These are phyloP conservation scores for Fusarium sp. DNA, from an alignment of 2,329 filamentous ascomycete genomes.

Conservation along the genomic window DNA sequence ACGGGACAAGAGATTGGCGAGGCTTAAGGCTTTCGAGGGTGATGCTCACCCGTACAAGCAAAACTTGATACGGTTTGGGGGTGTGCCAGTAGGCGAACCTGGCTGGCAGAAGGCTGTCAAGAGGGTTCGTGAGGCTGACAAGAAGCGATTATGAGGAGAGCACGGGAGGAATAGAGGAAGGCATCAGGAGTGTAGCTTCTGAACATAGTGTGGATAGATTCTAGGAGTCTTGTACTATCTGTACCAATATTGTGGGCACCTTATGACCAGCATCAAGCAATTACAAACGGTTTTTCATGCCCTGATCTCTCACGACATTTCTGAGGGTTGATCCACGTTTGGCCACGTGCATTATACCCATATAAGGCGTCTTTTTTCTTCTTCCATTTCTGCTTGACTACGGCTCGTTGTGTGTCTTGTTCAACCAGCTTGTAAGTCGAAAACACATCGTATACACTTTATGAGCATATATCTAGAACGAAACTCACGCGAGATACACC, in stretches of 20 bases:
- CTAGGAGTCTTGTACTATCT: conserved; percentile 45
- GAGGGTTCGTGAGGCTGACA: conserved; percentile 60
- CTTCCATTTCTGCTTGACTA: background rate
- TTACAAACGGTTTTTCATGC: conserved; percentile 27
- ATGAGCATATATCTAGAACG: background rate
- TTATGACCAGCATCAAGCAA: conserved; percentile 44
- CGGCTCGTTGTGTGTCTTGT: background rate
- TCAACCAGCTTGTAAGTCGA: background rate
- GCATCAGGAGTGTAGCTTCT: conserved; percentile 13
- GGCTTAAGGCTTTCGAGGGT: conserved; percentile 97
- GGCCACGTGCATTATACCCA: background rate
- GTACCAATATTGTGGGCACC: conserved; percentile 46
- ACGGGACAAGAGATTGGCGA: conserved; percentile 83
- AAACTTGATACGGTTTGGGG: conserved; percentile 81
- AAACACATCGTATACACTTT: background rate
- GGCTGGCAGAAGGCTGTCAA: conserved; percentile 64
- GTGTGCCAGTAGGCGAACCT: conserved; percentile 61
- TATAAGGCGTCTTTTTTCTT: background rate
- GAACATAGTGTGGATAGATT: conserved; percentile 33
- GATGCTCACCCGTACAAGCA: conserved; percentile 87
- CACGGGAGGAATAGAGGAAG: background rate
- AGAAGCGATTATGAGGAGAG: conserved; percentile 58
- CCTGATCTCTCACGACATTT: background rate
- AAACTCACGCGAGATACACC: background rate
- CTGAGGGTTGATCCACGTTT: too few species aligned